These are phyloP conservation scores for Vairimorpha necatrix DNA, from an alignment of 371 early-diverging fungal genomes.

Conservation along the genomic window DNA sequence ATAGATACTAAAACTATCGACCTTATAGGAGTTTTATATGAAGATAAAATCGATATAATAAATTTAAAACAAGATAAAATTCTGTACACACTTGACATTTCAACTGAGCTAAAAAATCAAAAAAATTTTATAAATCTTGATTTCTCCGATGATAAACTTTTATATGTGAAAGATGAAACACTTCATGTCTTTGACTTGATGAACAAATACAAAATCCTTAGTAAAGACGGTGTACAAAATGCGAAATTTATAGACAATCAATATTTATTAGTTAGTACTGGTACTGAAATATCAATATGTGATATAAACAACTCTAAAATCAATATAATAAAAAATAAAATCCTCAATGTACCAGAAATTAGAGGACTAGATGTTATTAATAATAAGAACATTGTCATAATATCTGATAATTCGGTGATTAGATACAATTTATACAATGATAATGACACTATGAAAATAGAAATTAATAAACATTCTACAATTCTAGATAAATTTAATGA, in stretches of 20 bases:
- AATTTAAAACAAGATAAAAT: constrained; percentile 35
- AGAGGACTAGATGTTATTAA: constrained; percentile 20
- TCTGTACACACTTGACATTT: constrained; percentile 8
- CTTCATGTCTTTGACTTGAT: constrained; percentile 21
- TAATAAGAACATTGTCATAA: constrained; percentile 15
- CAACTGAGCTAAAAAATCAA: not conserved
- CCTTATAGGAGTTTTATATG: constrained; percentile 21
- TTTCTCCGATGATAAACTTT: constrained; percentile 9
- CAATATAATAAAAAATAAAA: constrained; percentile 18
- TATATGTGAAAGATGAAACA: not conserved
- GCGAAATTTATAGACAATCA: constrained; percentile 20
- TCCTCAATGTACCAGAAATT: constrained; percentile 11
- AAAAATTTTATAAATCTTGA: not conserved
- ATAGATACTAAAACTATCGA: constrained; percentile 22
- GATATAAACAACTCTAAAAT: constrained; percentile 9
- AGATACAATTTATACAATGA: constrained; percentile 25
- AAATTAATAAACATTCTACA: not conserved
- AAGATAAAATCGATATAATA: constrained; percentile 23
- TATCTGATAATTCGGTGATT: constrained; percentile 1
- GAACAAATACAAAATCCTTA: constrained; percentile 11
- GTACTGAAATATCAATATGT: not conserved
- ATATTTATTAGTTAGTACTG: constrained; percentile 11
- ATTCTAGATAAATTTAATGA: too few species aligned
- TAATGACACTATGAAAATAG: constrained; percentile 5
- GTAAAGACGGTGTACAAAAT: not conserved